Evolutionary conservation across 495 filamentous ascomycete genomes (phyloP).

Genomic region (Xylaria scruposa): DNA sequence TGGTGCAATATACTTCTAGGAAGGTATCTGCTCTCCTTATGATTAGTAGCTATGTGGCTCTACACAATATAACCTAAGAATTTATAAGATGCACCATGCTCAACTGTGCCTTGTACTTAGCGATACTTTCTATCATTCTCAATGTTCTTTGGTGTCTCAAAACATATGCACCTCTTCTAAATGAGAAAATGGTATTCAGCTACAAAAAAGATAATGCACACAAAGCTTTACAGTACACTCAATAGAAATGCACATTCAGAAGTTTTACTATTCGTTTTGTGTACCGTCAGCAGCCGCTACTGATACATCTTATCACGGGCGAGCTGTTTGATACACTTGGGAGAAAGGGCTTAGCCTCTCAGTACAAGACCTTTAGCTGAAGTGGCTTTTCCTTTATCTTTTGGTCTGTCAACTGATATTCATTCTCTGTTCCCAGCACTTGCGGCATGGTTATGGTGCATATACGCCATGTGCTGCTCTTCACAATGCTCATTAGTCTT

Average conservation of each 20-base stretch:
- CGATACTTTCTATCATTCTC: slow-evolving; percentile 8
- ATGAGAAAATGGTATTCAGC: background rate
- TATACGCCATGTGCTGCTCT: background rate
- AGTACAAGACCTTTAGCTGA: background rate
- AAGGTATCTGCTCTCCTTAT: background rate
- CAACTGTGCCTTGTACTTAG: background rate
- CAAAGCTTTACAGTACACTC: background rate
- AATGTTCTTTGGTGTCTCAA: slow-evolving; percentile 15
- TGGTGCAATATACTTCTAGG: background rate
- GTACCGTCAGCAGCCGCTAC: background rate
- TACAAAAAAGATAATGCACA: background rate
- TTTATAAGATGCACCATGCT: slow-evolving; percentile 3
- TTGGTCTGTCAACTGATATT: background rate
- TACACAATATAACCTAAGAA: background rate
- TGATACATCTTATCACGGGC: background rate
- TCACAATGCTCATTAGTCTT: background rate
- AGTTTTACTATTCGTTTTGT: background rate
- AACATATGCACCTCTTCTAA: background rate
- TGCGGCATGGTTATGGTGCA: background rate
- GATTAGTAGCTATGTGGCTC: background rate
- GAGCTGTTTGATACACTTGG: background rate
- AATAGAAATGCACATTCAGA: background rate
- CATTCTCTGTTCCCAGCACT: background rate
- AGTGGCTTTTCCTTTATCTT: background rate
- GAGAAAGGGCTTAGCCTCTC: background rate